These are phyloP conservation scores for Candida yuanshanica DNA, from an alignment of 805 yeast species.

Conservation along the genomic window DNA sequence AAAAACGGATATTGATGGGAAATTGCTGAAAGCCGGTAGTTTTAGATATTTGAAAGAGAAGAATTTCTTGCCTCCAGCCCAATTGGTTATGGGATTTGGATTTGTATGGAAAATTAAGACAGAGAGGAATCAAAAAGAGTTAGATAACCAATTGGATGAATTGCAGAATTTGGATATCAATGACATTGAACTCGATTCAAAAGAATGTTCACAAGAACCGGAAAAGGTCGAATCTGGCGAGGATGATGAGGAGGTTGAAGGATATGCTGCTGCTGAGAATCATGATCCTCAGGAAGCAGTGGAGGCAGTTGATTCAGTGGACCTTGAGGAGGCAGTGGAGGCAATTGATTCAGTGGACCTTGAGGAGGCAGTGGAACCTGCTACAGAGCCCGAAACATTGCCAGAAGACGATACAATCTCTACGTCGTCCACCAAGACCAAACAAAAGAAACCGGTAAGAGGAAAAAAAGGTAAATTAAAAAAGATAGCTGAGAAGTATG, in stretches of 20 bases:
- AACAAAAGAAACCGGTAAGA: constrained; percentile 43
- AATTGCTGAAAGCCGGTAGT: constrained; percentile 55
- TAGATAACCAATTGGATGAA: constrained; percentile 23
- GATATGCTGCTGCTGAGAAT: constrained; percentile 4
- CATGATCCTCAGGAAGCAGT: constrained; percentile 12
- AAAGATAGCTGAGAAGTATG: constrained; percentile 78
- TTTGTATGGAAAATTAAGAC: constrained; percentile 68
- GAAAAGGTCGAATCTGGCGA: constrained; percentile 10
- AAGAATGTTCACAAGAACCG: constrained; percentile 6
- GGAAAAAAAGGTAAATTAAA: constrained; percentile 84
- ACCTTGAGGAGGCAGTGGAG: constrained; percentile 4
- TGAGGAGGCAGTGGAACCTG: not conserved
- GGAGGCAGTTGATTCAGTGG: constrained; percentile 8
- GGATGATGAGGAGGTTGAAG: not conserved
- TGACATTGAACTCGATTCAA: constrained; percentile 16
- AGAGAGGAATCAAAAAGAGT: constrained; percentile 38
- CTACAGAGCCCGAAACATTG: constrained; percentile 6
- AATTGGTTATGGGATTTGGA: constrained; percentile 85
- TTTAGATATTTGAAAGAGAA: constrained; percentile 51
- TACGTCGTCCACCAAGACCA: constrained; percentile 3
- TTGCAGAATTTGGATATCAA: constrained; percentile 13
- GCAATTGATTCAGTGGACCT: constrained; percentile 8
- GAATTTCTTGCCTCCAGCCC: constrained; percentile 69
- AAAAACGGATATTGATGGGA: constrained; percentile 59
- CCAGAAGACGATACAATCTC: constrained; percentile 2